Percentiles rank a stretch among this genome's conserved stretches.
These are phyloP conservation scores for Phaffia tasmanica DNA, from an alignment of 768 basidiomycete species.

Conservation along the genomic window DNA sequence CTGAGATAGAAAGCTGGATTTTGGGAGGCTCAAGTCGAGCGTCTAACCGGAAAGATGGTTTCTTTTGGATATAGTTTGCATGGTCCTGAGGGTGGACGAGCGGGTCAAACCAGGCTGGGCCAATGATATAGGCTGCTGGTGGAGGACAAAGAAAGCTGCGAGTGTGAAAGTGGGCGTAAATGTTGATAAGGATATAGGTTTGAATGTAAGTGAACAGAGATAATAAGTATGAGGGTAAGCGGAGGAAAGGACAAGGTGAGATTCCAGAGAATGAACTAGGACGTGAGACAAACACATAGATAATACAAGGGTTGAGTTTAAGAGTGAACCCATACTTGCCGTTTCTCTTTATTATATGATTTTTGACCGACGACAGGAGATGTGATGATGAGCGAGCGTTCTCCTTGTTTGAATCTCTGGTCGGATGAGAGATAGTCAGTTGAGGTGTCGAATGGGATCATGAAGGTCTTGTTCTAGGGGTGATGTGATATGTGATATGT, in stretches of 20 bases:
- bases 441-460: too few species aligned
- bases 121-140: conserved; percentile 86
- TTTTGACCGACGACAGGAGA: conserved; percentile 97
- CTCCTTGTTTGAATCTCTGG: conserved; percentile 80
- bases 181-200: too few species aligned
- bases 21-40: conserved; percentile 38
- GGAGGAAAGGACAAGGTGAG: not conserved
- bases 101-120: conserved; percentile 64
- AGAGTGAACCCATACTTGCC: conserved; percentile 42
- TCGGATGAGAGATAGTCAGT: conserved; percentile 57
- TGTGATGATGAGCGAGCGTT: conserved; percentile 90
- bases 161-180: not conserved
- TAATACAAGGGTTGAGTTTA: conserved; percentile 22
- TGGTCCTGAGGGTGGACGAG: not conserved
- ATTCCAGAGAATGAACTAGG: not conserved
- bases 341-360: conserved; percentile 90
- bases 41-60: conserved; percentile 46
- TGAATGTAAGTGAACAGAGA: too few species aligned
- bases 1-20: not conserved
- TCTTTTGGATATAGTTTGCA: conserved; percentile 51
- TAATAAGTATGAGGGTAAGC: too few species aligned
- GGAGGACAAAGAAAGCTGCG: conserved; percentile 78
- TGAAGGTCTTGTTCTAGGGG: too few species aligned
- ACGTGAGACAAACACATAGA: conserved; percentile 5
- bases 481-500: too few species aligned